These are phyloP conservation scores for Populus simonii DNA, from an alignment of 345 rosid species.

Conservation along the genomic window DNA sequence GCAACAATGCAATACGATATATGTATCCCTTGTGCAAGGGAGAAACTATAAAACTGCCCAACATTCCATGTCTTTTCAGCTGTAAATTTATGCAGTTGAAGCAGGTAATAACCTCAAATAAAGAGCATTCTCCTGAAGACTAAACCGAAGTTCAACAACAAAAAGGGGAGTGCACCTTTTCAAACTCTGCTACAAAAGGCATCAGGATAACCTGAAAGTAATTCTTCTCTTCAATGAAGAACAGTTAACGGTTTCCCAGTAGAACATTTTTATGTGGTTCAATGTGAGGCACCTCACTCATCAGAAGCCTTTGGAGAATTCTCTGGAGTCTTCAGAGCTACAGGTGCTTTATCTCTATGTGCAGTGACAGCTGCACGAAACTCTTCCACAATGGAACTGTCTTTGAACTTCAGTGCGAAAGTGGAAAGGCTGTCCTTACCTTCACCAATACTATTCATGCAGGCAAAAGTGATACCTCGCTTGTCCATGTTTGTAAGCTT, in stretches of 20 bases:
- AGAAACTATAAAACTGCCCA: slow-evolving; percentile 12
- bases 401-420: slow-evolving; percentile 83
- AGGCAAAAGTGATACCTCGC: slow-evolving; percentile 86
- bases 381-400: slow-evolving; percentile 55
- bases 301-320: slow-evolving; percentile 57
- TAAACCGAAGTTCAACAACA: slow-evolving; percentile 19
- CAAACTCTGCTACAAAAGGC: slow-evolving; percentile 31
- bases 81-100: slow-evolving; percentile 19
- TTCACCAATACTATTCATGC: slow-evolving; percentile 68
- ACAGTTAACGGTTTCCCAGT: not conserved
- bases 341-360: slow-evolving; percentile 47
- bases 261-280: not conserved
- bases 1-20: slow-evolving; percentile 15
- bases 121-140: slow-evolving; percentile 22
- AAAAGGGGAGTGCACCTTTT: slow-evolving; percentile 19
- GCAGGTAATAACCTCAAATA: slow-evolving; percentile 15
- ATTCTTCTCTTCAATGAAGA: slow-evolving; percentile 1
- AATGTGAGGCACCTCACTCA: slow-evolving; percentile 6
- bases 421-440: slow-evolving; percentile 61
- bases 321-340: slow-evolving; percentile 71
- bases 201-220: slow-evolving; percentile 9
- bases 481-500: slow-evolving; percentile 94
- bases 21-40: slow-evolving; percentile 17
- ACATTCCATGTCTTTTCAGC: slow-evolving; percentile 18
- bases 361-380: slow-evolving; percentile 52